Evolutionary conservation across 305 asterid species (phyloP).

Genomic region (Fraxinus floribunda): DNA sequence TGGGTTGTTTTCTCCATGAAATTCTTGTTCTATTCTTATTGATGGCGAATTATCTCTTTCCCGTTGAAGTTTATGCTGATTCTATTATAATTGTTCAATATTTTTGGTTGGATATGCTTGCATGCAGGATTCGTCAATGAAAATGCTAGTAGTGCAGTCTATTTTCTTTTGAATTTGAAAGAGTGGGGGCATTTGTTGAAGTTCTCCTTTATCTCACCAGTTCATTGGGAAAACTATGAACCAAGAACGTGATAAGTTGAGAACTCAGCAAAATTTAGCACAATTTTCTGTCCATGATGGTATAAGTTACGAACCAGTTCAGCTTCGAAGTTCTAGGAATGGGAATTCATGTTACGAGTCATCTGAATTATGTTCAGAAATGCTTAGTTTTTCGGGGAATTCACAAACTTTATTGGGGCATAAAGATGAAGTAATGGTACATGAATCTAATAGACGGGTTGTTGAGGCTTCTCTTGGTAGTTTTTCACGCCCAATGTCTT

Average conservation of each 20-base stretch:
- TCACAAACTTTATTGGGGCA: conserved; percentile 18
- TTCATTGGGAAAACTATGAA: not conserved
- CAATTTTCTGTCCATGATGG: conserved; percentile 18
- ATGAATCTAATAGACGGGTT: conserved; percentile 18
- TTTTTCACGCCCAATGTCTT: conserved; percentile 13
- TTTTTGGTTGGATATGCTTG: not conserved
- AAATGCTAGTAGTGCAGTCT: not conserved
- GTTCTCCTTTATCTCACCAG: not conserved
- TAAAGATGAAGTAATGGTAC: conserved; percentile 22
- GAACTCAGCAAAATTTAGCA: conserved; percentile 23
- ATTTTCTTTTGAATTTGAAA: not conserved
- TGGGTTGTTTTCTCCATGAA: not conserved
- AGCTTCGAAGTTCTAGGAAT: conserved; percentile 26
- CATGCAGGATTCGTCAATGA: conserved; percentile 24
- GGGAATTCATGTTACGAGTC: conserved; percentile 42
- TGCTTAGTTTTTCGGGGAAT: conserved; percentile 32
- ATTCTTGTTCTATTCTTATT: not conserved
- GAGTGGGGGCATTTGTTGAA: not conserved
- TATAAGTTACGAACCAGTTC: conserved; percentile 28
- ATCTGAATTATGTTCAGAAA: conserved; percentile 31
- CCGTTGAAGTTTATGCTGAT: not conserved
- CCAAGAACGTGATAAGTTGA: conserved; percentile 31
- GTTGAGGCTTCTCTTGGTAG: conserved; percentile 13
- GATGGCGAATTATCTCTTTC: not conserved
- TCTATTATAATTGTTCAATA: not conserved